These are phyloP conservation scores for Pleurotus platypus DNA, from an alignment of 768 basidiomycete species.

Conservation along the genomic window DNA sequence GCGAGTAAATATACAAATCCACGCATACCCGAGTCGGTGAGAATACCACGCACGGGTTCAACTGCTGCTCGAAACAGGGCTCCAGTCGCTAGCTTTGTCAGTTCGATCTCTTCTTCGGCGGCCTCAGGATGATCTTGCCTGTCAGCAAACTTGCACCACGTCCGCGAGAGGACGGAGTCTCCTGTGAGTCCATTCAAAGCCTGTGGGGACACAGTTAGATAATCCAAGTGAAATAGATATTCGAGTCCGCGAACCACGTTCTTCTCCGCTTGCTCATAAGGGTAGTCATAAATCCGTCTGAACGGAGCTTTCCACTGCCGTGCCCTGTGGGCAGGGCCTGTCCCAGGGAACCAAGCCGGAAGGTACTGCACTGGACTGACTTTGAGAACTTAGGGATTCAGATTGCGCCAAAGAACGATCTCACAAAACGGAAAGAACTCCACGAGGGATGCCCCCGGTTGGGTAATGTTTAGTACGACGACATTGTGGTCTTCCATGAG, in stretches of 20 bases:
- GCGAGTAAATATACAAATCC: too few species aligned
- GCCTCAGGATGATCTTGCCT: not conserved
- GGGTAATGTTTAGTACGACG: not conserved
- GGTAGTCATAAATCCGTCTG: too few species aligned
- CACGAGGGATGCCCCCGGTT: conserved; percentile 40
- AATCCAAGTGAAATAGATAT: not conserved
- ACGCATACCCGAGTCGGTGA: too few species aligned
- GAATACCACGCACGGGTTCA: not conserved
- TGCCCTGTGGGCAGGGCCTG: conserved; percentile 17
- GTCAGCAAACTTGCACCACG: not conserved
- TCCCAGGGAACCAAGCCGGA: conserved; percentile 47
- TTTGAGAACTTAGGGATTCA: not conserved
- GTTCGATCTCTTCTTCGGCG: not conserved
- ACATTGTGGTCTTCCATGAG: not conserved
- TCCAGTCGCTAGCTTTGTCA: not conserved
- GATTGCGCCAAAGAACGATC: not conserved
- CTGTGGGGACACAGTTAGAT: not conserved
- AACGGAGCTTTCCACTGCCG: too few species aligned
- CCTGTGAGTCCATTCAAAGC: not conserved
- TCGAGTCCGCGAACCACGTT: not conserved
- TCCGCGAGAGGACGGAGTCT: not conserved
- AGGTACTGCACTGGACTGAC: conserved; percentile 29
- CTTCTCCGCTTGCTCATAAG: too few species aligned
- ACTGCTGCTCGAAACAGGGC: not conserved
- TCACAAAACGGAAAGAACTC: conserved; percentile 46